Evolutionary conservation across 73 alveolate genomes (phyloP).

Genomic region (Paramecium tetraurelia): DNA sequence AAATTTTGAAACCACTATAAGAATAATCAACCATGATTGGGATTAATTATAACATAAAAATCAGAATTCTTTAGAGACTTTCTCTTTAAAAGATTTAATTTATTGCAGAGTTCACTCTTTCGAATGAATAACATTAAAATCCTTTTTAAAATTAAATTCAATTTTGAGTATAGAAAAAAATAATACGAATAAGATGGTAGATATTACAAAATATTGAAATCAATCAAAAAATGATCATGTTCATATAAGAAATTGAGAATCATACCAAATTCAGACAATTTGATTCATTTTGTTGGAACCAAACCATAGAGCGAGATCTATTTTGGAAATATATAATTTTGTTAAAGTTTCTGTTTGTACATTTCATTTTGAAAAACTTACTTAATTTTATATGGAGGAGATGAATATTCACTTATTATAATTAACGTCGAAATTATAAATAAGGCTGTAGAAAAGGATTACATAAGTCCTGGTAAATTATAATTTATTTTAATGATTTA

Average conservation of each 20-base stretch:
- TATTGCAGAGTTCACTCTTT: not conserved
- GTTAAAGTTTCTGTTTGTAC: constrained; percentile 16
- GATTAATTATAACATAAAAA: not conserved
- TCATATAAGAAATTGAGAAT: too few species aligned
- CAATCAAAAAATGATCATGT: not conserved
- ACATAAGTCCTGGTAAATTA: constrained; percentile 19
- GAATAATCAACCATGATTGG: not conserved
- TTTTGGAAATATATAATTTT: not conserved
- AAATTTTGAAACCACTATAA: too few species aligned
- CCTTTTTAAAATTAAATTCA: not conserved
- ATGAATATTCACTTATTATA: constrained; percentile 72
- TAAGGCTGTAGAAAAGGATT: constrained; percentile 60
- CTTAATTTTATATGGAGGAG: constrained; percentile 68
- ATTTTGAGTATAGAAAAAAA: not conserved
- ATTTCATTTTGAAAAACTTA: constrained; percentile 71
- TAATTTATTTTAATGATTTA: not conserved
- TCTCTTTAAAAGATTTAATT: not conserved
- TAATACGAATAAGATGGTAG: not conserved
- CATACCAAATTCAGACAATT: not conserved
- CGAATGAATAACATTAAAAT: not conserved
- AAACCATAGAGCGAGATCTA: too few species aligned
- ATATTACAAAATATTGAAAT: not conserved
- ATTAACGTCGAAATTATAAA: constrained; percentile 59
- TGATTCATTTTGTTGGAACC: not conserved
- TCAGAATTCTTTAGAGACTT: not conserved